Evolutionary conservation across 2,329 filamentous ascomycete genomes (phyloP).

Genomic region (Akanthomyces dipterigenus): DNA sequence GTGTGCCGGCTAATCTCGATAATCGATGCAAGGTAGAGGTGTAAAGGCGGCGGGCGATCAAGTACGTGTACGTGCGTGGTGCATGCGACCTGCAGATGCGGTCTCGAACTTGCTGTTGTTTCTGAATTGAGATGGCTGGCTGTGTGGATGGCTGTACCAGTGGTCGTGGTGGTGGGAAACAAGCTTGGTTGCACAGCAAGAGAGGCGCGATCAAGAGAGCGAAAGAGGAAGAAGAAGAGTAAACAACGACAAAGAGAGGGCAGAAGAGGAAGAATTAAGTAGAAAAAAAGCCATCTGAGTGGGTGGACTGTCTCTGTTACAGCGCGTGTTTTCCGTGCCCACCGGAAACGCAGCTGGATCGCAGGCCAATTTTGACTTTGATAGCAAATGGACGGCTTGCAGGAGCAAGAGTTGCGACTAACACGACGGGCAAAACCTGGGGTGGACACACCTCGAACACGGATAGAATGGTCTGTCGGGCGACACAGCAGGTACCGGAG

Average conservation of each 20-base stretch:
- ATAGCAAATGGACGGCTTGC: not conserved
- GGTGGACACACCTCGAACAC: not conserved
- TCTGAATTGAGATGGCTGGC: not conserved
- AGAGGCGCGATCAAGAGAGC: not conserved
- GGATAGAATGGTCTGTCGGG: not conserved
- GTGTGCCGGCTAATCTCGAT: conserved; percentile 6
- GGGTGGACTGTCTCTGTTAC: conserved; percentile 4
- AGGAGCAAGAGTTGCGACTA: not conserved
- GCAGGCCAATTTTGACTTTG: conserved; percentile 7
- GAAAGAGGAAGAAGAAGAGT: not conserved
- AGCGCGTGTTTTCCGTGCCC: conserved; percentile 1
- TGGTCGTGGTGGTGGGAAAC: too few relatives aligned
- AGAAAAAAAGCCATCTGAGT: not conserved
- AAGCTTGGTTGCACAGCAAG: not conserved
- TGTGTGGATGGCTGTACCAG: not conserved
- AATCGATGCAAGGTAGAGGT: conserved; percentile 12
- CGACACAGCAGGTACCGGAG: not conserved
- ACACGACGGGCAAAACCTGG: conserved; percentile 3
- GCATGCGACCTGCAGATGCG: conserved; percentile 8
- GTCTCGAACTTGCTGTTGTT: not conserved
- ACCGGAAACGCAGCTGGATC: conserved; percentile 2
- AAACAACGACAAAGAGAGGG: not conserved
- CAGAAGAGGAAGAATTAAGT: not conserved
- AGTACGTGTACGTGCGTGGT: not conserved
- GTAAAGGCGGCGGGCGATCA: conserved; percentile 3